Conservation (phyloP, 148 eudicot genomes). For the Fagopyrum esculentum region DNA sequence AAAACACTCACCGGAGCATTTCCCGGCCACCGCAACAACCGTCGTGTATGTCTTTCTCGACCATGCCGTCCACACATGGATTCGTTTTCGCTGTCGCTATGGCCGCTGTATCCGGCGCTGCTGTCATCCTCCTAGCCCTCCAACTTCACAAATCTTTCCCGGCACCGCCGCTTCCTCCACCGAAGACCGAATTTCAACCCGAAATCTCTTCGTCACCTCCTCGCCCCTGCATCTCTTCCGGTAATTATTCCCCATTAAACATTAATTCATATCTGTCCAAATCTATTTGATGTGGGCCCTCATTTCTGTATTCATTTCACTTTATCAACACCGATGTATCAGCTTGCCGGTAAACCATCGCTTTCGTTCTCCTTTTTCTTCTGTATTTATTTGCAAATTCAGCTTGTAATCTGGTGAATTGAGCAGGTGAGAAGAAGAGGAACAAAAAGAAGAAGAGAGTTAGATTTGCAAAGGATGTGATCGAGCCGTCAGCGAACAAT, state of each 20-base stretch:
- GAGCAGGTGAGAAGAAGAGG: conserved; percentile 18
- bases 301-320: neutral
- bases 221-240: conserved; percentile 68
- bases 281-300: conserved; percentile 17
- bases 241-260: conserved; percentile 13
- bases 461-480: conserved; percentile 85
- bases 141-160: conserved; percentile 38
- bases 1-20: neutral
- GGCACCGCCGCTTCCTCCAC: neutral
- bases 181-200: conserved; percentile 20
- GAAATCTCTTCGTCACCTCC: conserved; percentile 23
- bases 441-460: conserved; percentile 60
- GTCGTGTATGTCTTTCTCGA: neutral
- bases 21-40: neutral
- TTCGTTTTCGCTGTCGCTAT: conserved; percentile 69
- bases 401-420: neutral
- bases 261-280: neutral
- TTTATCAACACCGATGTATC: neutral
- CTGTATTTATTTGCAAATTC: neutral
- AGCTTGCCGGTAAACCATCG: neutral
- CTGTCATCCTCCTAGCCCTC: conserved; percentile 48
- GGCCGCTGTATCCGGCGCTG: conserved; percentile 70
- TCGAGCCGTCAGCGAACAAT: conserved; percentile 60
- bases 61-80: neutral
- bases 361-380: neutral